Conservation (phyloP, 2,329 filamentous ascomycete species). For the Chlorencoelia australis region DNA sequence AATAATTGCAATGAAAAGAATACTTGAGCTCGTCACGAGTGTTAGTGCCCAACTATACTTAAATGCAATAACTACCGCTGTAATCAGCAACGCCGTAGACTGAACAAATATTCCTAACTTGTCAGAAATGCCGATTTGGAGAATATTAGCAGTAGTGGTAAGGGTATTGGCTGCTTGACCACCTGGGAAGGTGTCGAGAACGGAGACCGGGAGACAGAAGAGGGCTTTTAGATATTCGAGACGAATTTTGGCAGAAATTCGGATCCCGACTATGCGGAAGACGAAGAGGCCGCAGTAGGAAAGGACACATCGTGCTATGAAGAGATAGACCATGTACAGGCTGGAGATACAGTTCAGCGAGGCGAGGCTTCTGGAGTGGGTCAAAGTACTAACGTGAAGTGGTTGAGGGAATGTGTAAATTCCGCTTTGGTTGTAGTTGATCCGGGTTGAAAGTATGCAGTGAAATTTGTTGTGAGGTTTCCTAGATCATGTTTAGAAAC, state of each 20-base stretch:
- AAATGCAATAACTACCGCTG: conserved; percentile 46
- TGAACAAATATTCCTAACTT: conserved; percentile 51
- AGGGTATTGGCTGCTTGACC: conserved; percentile 33
- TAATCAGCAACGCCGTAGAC: conserved; percentile 40
- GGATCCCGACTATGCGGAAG: conserved; percentile 52
- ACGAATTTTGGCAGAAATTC: conserved; percentile 50
- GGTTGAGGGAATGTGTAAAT: conserved; percentile 35
- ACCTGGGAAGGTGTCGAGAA: conserved; percentile 55
- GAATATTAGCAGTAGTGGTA: conserved; percentile 52
- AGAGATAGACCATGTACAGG: conserved; percentile 61
- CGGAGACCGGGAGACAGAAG: conserved; percentile 55
- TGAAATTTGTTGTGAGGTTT: conserved; percentile 22
- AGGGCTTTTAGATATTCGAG: conserved; percentile 54
- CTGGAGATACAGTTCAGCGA: no score
- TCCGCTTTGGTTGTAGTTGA: conserved; percentile 28
- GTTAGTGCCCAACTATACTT: conserved; percentile 48
- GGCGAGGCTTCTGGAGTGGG: no score
- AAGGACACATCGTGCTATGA: conserved; percentile 53
- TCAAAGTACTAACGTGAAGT: conserved; percentile 35
- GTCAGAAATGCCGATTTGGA: conserved; percentile 57
- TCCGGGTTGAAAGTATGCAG: conserved; percentile 26
- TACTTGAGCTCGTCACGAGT: conserved; percentile 45
- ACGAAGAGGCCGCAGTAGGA: conserved; percentile 53
- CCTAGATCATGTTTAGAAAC: conserved; percentile 7
- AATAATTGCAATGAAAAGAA: conserved; percentile 45